Evolutionary conservation across 2,329 filamentous ascomycete genomes (phyloP), one percentile per base, ranked within the genome.

Genomic region (Calonectria leucothoes): DNA sequence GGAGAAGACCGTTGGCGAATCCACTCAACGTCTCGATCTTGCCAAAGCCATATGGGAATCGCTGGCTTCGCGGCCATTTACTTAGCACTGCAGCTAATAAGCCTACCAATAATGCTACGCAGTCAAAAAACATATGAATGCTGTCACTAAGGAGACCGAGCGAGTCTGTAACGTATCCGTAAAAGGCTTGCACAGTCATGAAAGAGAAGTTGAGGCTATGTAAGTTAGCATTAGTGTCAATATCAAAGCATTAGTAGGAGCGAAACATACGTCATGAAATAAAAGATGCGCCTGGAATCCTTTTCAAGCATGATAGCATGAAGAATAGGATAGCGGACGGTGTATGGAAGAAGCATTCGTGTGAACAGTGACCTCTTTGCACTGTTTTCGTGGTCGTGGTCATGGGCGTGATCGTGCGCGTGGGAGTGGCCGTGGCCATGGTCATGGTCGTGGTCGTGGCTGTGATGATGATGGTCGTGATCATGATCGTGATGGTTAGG

Each of bases 41-140:
- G 72, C 96, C 96, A 83, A 98, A 97, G 0, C 97, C 97, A 81
- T 98, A 98, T 0, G 97, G 97, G 79, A 98, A 98, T 25, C 93
- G 90, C 72, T 94, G 89, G 82, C 94, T 98, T 0, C 95, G 94
- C 1, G 96, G 95, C 96, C 97, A 98, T 85, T 98, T 98, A 85
- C 95, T 97, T 88, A 98, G 95, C 7, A 99, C 95, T 2, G 96
- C 94, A 33, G 97, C 97, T 79, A 96, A 93, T 12, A 99, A 88
- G 14, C 97, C 97, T 42, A 99, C 95, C 1, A 94, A 91, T 33
- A 99, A 89, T 25, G 96, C 97, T 42, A 98, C 92, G 78, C 97
- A 99, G 85, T 99, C 97, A 80, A 99, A 98, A 81, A 99, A 96
- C 97, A 99, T 99, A 85, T 99, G 97, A 75, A 99, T 97, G 81